Percentiles rank a stretch among this genome's conserved stretches.
Conservation (phyloP, 768 basidiomycete species). For the Tephrocybe sp. region DNA sequence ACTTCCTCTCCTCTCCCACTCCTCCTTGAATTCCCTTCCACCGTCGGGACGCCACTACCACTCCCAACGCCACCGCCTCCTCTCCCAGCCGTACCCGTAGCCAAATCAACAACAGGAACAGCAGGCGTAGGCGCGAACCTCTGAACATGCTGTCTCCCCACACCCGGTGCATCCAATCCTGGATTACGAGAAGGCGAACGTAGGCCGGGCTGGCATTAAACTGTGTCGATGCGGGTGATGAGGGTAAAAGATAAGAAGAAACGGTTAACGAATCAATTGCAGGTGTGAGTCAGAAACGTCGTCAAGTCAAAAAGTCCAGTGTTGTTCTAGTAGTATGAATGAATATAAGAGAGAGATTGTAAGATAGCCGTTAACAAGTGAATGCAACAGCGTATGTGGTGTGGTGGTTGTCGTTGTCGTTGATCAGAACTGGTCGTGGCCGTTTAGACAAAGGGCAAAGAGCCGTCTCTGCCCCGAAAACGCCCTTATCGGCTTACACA, state of each 20-base stretch:
- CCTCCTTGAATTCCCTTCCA: no score
- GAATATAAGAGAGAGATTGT: neutral
- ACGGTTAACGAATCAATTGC: neutral
- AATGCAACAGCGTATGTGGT: conserved; percentile 5
- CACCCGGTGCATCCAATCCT: neutral
- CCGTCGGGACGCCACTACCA: no score
- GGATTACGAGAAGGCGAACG: neutral
- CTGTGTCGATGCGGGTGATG: neutral
- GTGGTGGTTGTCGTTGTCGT: neutral
- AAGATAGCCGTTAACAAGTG: conserved; percentile 4
- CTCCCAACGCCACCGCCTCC: no score
- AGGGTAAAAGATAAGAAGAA: neutral
- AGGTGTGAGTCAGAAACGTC: neutral
- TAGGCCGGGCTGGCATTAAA: conserved; percentile 10
- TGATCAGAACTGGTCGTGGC: no score
- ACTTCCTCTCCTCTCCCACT: neutral
- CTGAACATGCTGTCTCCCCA: no score
- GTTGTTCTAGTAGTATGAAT: no score
- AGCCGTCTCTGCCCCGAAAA: neutral
- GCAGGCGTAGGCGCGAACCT: conserved; percentile 8
- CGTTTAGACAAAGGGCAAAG: neutral
- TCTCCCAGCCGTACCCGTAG: neutral
- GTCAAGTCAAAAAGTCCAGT: neutral
- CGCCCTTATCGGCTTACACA: neutral
- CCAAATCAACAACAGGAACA: conserved; percentile 13